Evolutionary conservation across 305 asterid genomes (phyloP), one percentile per base, ranked within the genome.

Genomic region (Euphrasia arctica): DNA sequence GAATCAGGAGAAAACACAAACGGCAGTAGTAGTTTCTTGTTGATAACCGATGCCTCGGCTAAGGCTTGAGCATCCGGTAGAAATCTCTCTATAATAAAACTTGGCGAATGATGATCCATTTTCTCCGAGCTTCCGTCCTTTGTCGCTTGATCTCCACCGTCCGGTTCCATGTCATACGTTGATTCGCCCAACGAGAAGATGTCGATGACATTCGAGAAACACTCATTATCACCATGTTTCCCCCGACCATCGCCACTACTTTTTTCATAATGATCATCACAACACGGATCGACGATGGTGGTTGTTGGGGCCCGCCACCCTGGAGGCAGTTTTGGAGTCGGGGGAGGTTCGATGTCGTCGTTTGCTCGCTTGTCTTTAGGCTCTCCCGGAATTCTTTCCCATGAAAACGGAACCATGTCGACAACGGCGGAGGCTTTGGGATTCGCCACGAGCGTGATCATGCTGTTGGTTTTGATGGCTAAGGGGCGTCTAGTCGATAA

Each of bases 21-120:
- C 1, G 69, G 51, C n/a, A n/a, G n/a, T n/a, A n/a, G n/a, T 11
- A 61, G 28, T 11, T 72, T 64, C 41, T 70, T 70, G 54, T 80
- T 70, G 25, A 72, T 49, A 10, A 72, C 75, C 14, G 80, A 77
- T 31, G 85, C 85, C 39, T 80, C 90, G 11, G 95, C 95, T 54
- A 89, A 65, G n/a, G 91, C 95, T 64, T 77, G 82, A 18, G 96
- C 95, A 69, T 89, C 95, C 9, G 88, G 87, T 45, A 86, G 80
- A 68, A 89, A 89, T 54, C 91, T 73, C 69, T 81, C 81, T 43
- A 89, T 81, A 8, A 89, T 84, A 69, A 84, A 89, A 70, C 72
- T 78, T 0, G 89, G 75, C 3, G 77, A 79, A 36, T 62, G 73
- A 31, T 60, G 70, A 42, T 29, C 11, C 48, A 42, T 42, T 11